Base-by-base conservation (phyloP, 129 eudicot species). In the Pittosporum tobira region DNA sequence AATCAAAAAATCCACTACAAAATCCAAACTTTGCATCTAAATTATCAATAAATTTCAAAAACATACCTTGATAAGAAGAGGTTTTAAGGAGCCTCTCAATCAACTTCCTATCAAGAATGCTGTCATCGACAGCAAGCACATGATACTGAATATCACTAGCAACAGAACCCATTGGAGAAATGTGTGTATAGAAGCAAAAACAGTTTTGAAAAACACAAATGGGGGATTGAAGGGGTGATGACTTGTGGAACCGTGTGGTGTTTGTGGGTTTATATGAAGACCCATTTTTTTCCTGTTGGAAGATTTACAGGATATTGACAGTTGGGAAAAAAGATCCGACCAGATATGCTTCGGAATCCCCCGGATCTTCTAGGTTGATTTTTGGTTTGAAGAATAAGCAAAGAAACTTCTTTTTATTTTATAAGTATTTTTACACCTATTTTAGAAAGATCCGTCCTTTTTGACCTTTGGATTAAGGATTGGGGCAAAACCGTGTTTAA, bases 71-170 rank as follows among this genome's bases (percentile, higher is more conserved):
- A 61, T 71, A 85, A 47, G 94, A 85, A 47, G 83, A 85, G 25
- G 88, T 72, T 54, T 75, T 81, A 3, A 85, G 79, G 13, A 85
- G 73, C 27, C 88, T 66, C 64, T 85, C 94, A 51, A 85, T 85
- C 76, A 85, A 51, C 47, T 81, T 85, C 37, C 94, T 54, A 22
- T 85, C 94, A 52, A 85, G 71, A 64, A 77, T 46, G 62, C 88
- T 85, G 37, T 85, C 94, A 73, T 85, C 94, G 64, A 85, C 89
- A 3, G 94, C 94, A 26, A 85, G 71, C 27, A 85, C 94, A 70
- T 85, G 94, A 51, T 72, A 81, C 63, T 76, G 86, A 22, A 70
- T 50, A 10, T 75, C 84, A 18, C 66, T 10, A 15, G 61, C 74
- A 3, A 72, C 20, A 46, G 38, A 53, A 31, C 71, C 76, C 94